These are phyloP conservation scores for Aspergillus calidoustus DNA, from an alignment of 2,329 filamentous ascomycete species.

Conservation along the genomic window DNA sequence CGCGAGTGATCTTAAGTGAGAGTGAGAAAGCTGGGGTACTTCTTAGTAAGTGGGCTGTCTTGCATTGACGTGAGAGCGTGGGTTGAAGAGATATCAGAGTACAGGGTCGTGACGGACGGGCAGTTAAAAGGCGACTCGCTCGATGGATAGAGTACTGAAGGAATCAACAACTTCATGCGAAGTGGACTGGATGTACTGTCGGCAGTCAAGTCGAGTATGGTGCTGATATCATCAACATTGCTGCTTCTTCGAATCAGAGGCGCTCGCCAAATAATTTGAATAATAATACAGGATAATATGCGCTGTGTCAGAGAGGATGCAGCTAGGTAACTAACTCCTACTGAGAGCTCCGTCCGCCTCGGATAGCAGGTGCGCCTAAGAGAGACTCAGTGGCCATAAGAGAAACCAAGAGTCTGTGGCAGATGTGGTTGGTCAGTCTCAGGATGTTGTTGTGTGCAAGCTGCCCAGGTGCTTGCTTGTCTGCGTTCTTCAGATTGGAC, in stretches of 20 bases:
- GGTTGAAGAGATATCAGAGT: not conserved
- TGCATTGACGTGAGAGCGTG: not conserved
- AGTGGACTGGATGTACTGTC: not conserved
- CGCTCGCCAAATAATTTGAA: conserved; percentile 4
- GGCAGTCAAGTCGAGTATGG: not conserved
- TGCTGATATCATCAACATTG: conserved; percentile 13
- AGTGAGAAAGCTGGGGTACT: conserved; percentile 11
- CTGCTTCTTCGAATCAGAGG: conserved; percentile 4
- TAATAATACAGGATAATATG: conserved; percentile 14
- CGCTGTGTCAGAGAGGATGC: conserved; percentile 22
- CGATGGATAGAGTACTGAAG: conserved; percentile 2
- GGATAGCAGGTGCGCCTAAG: conserved; percentile 6
- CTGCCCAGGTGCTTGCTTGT: not conserved
- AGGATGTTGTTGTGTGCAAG: not conserved
- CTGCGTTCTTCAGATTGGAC: not conserved
- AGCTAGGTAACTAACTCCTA: conserved; percentile 20
- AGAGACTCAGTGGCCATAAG: conserved; percentile 14
- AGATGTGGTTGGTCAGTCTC: conserved; percentile 10
- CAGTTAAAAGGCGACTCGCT: not conserved
- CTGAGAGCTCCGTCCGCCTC: conserved; percentile 13
- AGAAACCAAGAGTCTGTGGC: conserved; percentile 6
- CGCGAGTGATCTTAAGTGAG: conserved; percentile 21
- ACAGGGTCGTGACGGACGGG: not conserved
- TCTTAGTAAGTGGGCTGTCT: not conserved
- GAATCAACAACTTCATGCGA: not conserved